A percentile compares a stretch with the other conserved stretches of the same genome.
Evolutionary conservation across 768 basidiomycete species (phyloP).

Genomic region (Suillus americanus): DNA sequence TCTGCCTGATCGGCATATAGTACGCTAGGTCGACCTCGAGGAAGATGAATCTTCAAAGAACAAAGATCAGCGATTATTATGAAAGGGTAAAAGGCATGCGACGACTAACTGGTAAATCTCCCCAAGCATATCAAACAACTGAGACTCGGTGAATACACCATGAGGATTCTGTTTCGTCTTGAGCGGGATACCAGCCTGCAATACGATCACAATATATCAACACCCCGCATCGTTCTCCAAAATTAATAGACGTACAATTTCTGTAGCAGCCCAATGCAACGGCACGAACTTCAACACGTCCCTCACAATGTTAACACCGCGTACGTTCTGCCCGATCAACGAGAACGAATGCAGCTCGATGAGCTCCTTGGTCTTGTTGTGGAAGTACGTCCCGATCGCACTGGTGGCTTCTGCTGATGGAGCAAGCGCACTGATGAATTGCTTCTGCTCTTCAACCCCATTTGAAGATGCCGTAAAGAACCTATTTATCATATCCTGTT

Average conservation of each 20-base stretch:
- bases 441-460: conserved; percentile 37
- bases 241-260: conserved; percentile 51
- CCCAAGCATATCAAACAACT: conserved; percentile 62
- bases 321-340: conserved; percentile 53
- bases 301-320: conserved; percentile 63
- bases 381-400: conserved; percentile 62
- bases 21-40: conserved; percentile 63
- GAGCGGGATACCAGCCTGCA: conserved; percentile 70
- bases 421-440: conserved; percentile 49
- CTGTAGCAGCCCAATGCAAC: conserved; percentile 65
- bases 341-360: conserved; percentile 53
- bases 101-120: conserved; percentile 64
- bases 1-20: conserved; percentile 52
- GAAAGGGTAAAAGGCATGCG: not conserved
- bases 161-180: conserved; percentile 51
- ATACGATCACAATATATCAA: conserved; percentile 2
- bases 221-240: not conserved
- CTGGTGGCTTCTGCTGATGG: conserved; percentile 47
- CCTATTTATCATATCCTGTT: conserved; percentile 32
- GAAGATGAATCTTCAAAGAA: conserved; percentile 62
- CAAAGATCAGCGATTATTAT: not conserved
- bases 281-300: conserved; percentile 68
- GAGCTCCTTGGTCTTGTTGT: conserved; percentile 58
- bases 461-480: conserved; percentile 64
- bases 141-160: conserved; percentile 62